These are phyloP conservation scores for Leishmania aethiopica DNA, from an alignment of 208 protist species.

Conservation along the genomic window DNA sequence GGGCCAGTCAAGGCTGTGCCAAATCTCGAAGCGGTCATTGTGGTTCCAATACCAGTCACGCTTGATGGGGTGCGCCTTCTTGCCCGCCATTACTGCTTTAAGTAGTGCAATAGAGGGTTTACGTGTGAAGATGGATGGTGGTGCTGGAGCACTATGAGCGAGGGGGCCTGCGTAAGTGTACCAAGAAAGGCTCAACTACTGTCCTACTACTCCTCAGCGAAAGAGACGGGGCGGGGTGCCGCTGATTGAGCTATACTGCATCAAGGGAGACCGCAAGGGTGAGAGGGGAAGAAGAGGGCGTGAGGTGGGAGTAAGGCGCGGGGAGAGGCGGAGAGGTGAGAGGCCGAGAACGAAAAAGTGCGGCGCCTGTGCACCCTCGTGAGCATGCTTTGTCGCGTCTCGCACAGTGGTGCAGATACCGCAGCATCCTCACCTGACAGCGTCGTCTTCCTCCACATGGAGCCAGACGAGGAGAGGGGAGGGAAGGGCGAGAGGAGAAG, in stretches of 20 bases:
- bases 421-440: neutral
- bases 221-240: neutral
- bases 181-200: neutral
- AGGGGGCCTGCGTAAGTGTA: neutral
- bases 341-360: neutral
- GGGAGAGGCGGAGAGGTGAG: neutral
- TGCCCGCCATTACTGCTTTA: constrained; percentile 71
- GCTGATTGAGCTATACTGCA: neutral
- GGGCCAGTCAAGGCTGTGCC: constrained; percentile 91
- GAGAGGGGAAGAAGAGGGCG: neutral
- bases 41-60: constrained; percentile 92
- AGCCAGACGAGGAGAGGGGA: neutral
- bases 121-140: neutral
- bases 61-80: constrained; percentile 86
- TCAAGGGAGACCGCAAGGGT: neutral
- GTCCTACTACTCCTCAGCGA: constrained; percentile 32
- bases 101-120: neutral
- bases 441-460: too few relatives aligned
- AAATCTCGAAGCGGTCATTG: constrained; percentile 88
- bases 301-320: neutral
- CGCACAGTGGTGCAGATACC: neutral
- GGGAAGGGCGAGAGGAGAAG: neutral
- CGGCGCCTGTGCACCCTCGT: neutral
- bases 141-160: neutral
- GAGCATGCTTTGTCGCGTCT: neutral